Evolutionary conservation across 495 filamentous ascomycete genomes (phyloP), one percentile per base, ranked within the genome.

Genomic region (Talaromyces nanjingensis): DNA sequence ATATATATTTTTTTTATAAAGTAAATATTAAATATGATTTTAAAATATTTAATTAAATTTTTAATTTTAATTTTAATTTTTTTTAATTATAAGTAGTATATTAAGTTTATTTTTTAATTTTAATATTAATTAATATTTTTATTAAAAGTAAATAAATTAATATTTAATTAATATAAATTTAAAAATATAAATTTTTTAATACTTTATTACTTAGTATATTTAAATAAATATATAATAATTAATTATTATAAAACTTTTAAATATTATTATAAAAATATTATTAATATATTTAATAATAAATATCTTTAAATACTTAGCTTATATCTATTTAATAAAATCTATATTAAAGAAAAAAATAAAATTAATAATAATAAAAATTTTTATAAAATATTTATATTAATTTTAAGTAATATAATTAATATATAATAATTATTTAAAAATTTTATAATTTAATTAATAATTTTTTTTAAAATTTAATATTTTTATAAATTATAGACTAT

Each of bases 381-480:
- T 33, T 66, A 55, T 24, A 37, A 65, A 25, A 16, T n/a, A 1
- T 65, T 59, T 66, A 53, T 64, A 64, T 58, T 18, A 29, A 18
- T 47, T 65, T 65, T 25, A 59, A 60, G 29, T 57, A 57, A 59
- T 66, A 65, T 65, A 47, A 59, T 65, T 20, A 66, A 27, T 33
- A 65, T 54, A 27, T 29, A 66, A 11, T 25, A 24, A 25, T 22
- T 34, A 25, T 42, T 58, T 20, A 65, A n/a, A 59, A 20, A 66
- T 5, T 1, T 16, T 52, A 27, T 42, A 65, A 20, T 67, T 37
- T 52, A 56, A 4, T 58, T 49, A 34, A 47, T 9, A 22, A 18
- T 68, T 52, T 16, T 61, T 67, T 49, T 18, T 34, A 45, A 60
- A 55, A 47, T 67, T 63, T 60, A 6, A 18, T 68, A 59, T 47